These are phyloP conservation scores for Vaccinium darrowii DNA, from an alignment of 148 eudicot species.

Conservation along the genomic window DNA sequence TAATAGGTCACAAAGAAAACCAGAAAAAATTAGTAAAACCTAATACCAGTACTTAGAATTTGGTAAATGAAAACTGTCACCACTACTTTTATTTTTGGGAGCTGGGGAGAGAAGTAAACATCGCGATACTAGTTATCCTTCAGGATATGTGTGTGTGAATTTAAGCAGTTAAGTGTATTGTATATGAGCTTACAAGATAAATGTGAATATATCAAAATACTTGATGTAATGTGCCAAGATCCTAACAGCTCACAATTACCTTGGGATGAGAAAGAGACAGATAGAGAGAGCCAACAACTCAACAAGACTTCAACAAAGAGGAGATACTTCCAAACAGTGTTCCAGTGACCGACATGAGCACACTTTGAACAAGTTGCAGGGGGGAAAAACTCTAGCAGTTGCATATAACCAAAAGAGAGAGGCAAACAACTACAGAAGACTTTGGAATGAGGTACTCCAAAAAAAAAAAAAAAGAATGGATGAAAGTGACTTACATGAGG, in stretches of 20 bases:
- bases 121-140: background rate
- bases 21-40: constrained; percentile 4
- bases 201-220: background rate
- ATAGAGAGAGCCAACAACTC: background rate
- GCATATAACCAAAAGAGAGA: background rate
- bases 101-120: background rate
- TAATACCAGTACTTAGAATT: background rate
- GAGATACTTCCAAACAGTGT: background rate
- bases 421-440: background rate
- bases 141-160: background rate
- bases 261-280: background rate
- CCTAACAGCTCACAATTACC: background rate
- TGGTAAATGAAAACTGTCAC: background rate
- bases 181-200: background rate
- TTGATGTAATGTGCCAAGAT: background rate
- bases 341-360: background rate
- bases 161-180: background rate
- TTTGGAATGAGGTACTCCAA: background rate
- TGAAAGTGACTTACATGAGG: background rate
- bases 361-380: background rate
- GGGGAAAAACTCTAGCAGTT: background rate
- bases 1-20: background rate
- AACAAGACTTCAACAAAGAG: background rate
- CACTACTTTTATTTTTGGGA: no score
- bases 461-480: background rate